A percentile compares a stretch with the other conserved stretches of the same genome.
Conservation (phyloP, 1,284 basidiomycete genomes). For the Ustilago lituana region DNA sequence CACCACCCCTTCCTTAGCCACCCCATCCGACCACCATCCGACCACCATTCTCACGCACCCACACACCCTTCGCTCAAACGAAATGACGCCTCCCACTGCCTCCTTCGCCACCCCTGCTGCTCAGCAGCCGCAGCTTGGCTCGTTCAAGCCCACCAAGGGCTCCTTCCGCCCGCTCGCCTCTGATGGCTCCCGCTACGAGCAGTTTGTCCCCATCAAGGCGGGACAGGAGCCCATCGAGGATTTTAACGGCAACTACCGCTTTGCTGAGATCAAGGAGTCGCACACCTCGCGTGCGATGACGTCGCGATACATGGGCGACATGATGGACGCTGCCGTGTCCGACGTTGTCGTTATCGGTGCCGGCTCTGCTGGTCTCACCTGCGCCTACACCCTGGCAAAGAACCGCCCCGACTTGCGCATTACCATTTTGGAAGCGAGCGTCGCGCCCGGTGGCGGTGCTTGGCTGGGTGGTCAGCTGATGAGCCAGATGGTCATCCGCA, state of each 20-base stretch:
- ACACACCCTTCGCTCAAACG: not conserved
- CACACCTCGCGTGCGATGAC: conserved; percentile 65
- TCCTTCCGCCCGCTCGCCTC: conserved; percentile 7
- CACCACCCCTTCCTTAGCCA: not conserved
- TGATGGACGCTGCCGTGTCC: conserved; percentile 72
- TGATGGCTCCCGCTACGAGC: conserved; percentile 31
- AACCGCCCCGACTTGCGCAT: conserved; percentile 80
- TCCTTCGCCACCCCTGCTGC: conserved; percentile 33
- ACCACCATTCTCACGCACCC: too few relatives aligned
- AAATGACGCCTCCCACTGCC: conserved; percentile 56
- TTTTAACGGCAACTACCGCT: conserved; percentile 59
- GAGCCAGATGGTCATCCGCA: conserved; percentile 85
- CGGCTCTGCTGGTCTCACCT: conserved; percentile 81
- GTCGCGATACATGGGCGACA: conserved; percentile 57
- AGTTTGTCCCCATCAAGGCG: conserved; percentile 55
- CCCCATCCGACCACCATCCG: too few relatives aligned
- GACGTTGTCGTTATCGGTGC: conserved; percentile 84
- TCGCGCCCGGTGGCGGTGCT: conserved; percentile 75
- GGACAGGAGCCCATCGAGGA: conserved; percentile 62
- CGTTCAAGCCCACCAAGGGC: conserved; percentile 33
- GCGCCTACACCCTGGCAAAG: conserved; percentile 76
- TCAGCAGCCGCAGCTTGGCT: not conserved
- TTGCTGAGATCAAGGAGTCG: conserved; percentile 64
- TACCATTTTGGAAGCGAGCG: conserved; percentile 83
- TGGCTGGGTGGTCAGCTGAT: conserved; percentile 77